Base-by-base conservation (phyloP, 2,329 filamentous ascomycete genomes). In the Colletotrichum shisoi region DNA sequence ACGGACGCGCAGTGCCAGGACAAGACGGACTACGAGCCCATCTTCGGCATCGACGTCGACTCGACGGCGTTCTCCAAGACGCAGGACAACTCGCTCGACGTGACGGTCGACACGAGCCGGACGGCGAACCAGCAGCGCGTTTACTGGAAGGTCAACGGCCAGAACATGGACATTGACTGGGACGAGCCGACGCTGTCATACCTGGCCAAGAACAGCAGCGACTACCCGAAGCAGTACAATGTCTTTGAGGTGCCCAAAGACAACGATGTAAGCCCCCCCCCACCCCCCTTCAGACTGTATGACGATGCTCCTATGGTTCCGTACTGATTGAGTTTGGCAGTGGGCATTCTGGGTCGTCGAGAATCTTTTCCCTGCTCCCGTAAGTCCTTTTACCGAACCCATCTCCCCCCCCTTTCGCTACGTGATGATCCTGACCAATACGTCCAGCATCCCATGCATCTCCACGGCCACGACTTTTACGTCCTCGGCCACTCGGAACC, bases 401-500 rank as follows among this genome's bases (percentile, higher is more conserved):
- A 6, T 0, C 15, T 2, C 27, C 1, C 24, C 13, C 4, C 45
- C 15, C 2, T 0, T 4, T 5, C 12, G 2, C 7, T 12, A 7
- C 21, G 9, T 4, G 13, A 5, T 53, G 4, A 27, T 27, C 4
- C 31, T 53, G 49, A 53, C 9, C n/a, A n/a, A 3, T 1, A 1
- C 3, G 15, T 8, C 34, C 15, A 48, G 62, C 67, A 69, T 15
- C 67, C 67, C 2, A 64, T 69, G 60, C 68, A 69, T 39, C 44
- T 69, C 1, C 68, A 69, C 46, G 70, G 72, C 9, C 83, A 85
- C 69, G 79, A 84, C 60, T 84, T 85, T 72, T 80, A 78, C 70
- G 72, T 84, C 13, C 71, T 84, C 4, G 75, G 76, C 27, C 69
- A 67, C 44, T 73, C 74, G 8, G 65, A 68, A 17, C 61, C 61